Base-by-base conservation (phyloP, 495 filamentous ascomycete species). In the Aspergillus incahuasiensis region DNA sequence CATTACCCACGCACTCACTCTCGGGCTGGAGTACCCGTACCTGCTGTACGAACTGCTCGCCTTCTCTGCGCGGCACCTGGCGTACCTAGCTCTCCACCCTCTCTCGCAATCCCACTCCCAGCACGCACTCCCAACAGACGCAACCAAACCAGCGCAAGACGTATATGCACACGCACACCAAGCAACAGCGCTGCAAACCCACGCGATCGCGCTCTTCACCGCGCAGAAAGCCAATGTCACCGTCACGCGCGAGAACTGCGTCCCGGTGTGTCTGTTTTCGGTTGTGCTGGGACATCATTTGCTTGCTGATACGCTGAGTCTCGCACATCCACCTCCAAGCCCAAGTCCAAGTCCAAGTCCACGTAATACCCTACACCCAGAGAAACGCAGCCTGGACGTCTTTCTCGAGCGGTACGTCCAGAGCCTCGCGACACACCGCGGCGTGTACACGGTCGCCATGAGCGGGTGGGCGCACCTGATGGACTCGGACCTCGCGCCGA, bases 131-230 rank as follows among this genome's bases (percentile, higher is more conserved):
- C 73, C 11, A 60, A 65, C 0, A 58, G 51, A 1, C 56, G 58
- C n/a, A n/a, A n/a, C n/a, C n/a, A n/a, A n/a, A n/a, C n/a, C n/a
- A n/a, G n/a, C n/a, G n/a, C n/a, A n/a, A n/a, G n/a, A n/a, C n/a
- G n/a, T n/a, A n/a, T n/a, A n/a, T n/a, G n/a, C n/a, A n/a, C n/a
- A n/a, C n/a, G n/a, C n/a, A n/a, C 61, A 71, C 40, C 66, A 72
- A n/a, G 74, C 78, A 12, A 68, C 73, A 13, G 61, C 70, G n/a
- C 62, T 80, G 2, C 76, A 79, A 45, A 78, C 71, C 0, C 68
- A 63, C 1, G 75, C 74, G 1, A 54, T 79, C 11, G 53, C 63
- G 5, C 60, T 76, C 1, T 80, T 80, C 63, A 79, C 78, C 20
- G 22, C 22, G 38, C n/a, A 61, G 60, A 53, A 59, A 58, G 65